Evolutionary conservation across 768 basidiomycete species (phyloP).

Genomic region (Ramaria rubella): DNA sequence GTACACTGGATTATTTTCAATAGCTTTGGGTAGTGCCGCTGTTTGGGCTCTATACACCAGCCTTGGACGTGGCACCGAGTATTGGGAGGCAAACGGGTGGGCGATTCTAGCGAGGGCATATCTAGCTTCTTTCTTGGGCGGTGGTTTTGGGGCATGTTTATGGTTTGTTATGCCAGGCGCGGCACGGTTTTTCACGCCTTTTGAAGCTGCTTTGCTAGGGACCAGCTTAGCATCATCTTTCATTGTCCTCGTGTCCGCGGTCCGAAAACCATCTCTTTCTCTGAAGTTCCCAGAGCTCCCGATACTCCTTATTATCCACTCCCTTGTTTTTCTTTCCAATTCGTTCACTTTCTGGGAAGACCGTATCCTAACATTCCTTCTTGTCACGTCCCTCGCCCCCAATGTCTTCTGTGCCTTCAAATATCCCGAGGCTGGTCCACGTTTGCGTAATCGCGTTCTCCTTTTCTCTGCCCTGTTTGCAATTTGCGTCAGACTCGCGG

Average conservation of each 20-base stretch:
- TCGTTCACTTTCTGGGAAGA: slow-evolving; percentile 99
- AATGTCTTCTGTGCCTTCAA: slow-evolving; percentile 54
- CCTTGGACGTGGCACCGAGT: slow-evolving; percentile 40
- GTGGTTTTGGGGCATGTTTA: background rate
- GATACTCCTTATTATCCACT: slow-evolving; percentile 52
- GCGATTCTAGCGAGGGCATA: slow-evolving; percentile 2
- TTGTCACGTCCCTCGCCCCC: slow-evolving; percentile 57
- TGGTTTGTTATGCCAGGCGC: background rate
- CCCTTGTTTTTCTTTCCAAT: slow-evolving; percentile 80
- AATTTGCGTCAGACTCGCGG: slow-evolving; percentile 65
- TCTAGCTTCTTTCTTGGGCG: slow-evolving; percentile 2
- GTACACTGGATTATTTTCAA: slow-evolving; percentile 57
- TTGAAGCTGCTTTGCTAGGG: slow-evolving; percentile 24
- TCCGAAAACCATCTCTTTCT: slow-evolving; percentile 20
- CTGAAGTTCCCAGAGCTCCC: slow-evolving; percentile 9
- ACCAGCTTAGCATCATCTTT: slow-evolving; percentile 42
- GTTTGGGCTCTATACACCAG: slow-evolving; percentile 49
- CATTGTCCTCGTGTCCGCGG: slow-evolving; percentile 36
- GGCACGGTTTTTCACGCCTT: background rate
- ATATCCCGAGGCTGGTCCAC: slow-evolving; percentile 48
- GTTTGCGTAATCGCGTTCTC: slow-evolving; percentile 70
- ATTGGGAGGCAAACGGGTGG: slow-evolving; percentile 30
- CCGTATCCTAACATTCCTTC: slow-evolving; percentile 66
- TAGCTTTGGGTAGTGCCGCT: slow-evolving; percentile 50
- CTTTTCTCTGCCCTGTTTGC: slow-evolving; percentile 64